phyloP scores from a whole-genome alignment of 805 yeast genomes.

The Candida gorgasii region DNA sequence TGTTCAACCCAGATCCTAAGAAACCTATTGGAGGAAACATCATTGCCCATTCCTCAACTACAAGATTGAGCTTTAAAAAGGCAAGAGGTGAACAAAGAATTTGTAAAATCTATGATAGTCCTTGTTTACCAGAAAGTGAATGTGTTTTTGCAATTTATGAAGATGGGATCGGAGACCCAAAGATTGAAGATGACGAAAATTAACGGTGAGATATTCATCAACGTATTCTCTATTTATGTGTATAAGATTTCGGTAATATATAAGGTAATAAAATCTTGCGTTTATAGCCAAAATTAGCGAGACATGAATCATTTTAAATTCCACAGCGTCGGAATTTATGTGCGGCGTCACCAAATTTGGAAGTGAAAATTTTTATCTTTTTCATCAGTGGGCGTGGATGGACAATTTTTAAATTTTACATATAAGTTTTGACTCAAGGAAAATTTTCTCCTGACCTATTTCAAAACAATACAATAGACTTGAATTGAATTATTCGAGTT shows the following conservation, averaged over 20 bases:
- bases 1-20: slow-evolving; percentile 94
- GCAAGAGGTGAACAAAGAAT: slow-evolving; percentile 91
- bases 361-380: slow-evolving; percentile 27
- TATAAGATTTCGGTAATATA: not conserved
- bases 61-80: slow-evolving; percentile 85
- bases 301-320: no score
- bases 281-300: no score
- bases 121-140: slow-evolving; percentile 94
- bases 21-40: slow-evolving; percentile 99
- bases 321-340: not conserved
- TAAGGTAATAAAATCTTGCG: not conserved
- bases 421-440: slow-evolving; percentile 3
- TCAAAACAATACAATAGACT: not conserved
- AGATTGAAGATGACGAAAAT: slow-evolving; percentile 60
- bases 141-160: slow-evolving; percentile 94
- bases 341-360: slow-evolving; percentile 6
- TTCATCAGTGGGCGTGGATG: slow-evolving; percentile 22
- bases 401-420: slow-evolving; percentile 1
- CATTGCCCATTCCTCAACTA: slow-evolving; percentile 94
- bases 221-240: slow-evolving; percentile 1
- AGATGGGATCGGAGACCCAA: slow-evolving; percentile 96
- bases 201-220: not conserved
- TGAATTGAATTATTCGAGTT: not conserved
- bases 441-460: slow-evolving; percentile 2
- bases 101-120: slow-evolving; percentile 94